Conservation (phyloP, 2,329 filamentous ascomycete genomes). For the Ophiostoma australiae region DNA sequence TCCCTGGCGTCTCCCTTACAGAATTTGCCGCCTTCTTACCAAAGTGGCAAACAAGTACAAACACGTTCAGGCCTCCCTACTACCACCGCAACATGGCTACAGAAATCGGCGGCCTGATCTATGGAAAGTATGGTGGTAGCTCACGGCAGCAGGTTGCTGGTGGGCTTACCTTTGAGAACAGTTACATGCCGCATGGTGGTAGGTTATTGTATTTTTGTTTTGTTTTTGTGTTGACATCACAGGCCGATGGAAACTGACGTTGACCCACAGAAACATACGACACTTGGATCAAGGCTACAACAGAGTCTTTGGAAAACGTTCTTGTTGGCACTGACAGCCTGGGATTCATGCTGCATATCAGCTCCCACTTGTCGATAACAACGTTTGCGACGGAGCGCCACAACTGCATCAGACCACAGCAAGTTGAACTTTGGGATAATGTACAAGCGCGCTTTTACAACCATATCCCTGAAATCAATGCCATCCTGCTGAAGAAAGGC, state of each 20-base stretch:
- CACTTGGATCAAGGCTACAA: conserved; percentile 32
- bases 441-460: conserved; percentile 22
- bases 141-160: conserved; percentile 30
- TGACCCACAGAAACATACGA: conserved; percentile 31
- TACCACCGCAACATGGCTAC: conserved; percentile 58
- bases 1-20: conserved; percentile 36
- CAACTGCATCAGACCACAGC: conserved; percentile 16
- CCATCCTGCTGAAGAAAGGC: background rate
- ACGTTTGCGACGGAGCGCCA: conserved; percentile 18
- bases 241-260: background rate
- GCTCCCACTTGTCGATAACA: conserved; percentile 19
- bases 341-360: conserved; percentile 27
- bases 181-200: conserved; percentile 37
- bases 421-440: conserved; percentile 18
- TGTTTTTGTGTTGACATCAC: too few species aligned
- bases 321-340: conserved; percentile 20
- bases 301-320: conserved; percentile 21
- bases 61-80: conserved; percentile 61
- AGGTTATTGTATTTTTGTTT: background rate
- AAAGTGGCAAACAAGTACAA: conserved; percentile 57
- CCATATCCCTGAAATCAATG: conserved; percentile 21
- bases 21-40: conserved; percentile 66
- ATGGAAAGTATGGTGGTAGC: conserved; percentile 34
- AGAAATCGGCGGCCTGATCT: conserved; percentile 52
- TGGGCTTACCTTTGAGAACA: conserved; percentile 35